These are phyloP conservation scores for Antarctomyces pellizariae DNA, from an alignment of 495 filamentous ascomycete species.

Conservation along the genomic window DNA sequence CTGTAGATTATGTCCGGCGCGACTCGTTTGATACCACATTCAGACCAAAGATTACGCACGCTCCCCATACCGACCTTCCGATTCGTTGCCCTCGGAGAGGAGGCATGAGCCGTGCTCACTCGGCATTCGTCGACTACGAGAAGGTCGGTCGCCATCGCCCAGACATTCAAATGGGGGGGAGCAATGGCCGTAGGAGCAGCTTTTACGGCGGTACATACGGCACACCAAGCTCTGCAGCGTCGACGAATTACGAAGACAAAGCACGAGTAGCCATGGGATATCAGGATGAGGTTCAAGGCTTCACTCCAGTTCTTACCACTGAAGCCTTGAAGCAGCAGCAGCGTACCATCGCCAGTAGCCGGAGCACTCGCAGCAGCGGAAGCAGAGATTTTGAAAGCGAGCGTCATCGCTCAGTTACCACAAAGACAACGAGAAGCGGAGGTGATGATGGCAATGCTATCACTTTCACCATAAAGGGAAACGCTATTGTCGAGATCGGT, in stretches of 20 bases:
- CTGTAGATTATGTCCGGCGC: too few species aligned
- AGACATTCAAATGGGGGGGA: too few species aligned
- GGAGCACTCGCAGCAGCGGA: conserved; percentile 25
- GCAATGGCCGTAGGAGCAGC: too few species aligned
- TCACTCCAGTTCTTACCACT: conserved; percentile 21
- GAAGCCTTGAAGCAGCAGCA: conserved; percentile 22
- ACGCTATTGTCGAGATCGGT: conserved; percentile 14
- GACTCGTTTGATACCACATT: too few species aligned
- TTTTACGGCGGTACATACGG: too few species aligned
- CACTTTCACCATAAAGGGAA: conserved; percentile 23
- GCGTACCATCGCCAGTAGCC: conserved; percentile 20
- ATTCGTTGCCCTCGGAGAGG: too few species aligned
- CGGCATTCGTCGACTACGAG: too few species aligned
- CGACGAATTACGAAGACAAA: conserved; percentile 24
- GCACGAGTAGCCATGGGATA: conserved; percentile 21
- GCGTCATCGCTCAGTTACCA: conserved; percentile 27
- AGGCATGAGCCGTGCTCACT: too few species aligned
- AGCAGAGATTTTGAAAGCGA: conserved; percentile 35
- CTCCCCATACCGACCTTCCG: too few species aligned
- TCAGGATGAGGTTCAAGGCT: conserved; percentile 24
- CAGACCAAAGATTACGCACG: too few species aligned
- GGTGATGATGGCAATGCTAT: conserved; percentile 24
- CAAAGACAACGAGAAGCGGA: conserved; percentile 24
- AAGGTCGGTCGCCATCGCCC: too few species aligned
- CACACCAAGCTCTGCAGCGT: conserved; percentile 9